Percentiles rank a stretch among this genome's conserved stretches.
Evolutionary conservation across 2,329 filamentous ascomycete genomes (phyloP).

Genomic region (Pestalotiopsis sp.): DNA sequence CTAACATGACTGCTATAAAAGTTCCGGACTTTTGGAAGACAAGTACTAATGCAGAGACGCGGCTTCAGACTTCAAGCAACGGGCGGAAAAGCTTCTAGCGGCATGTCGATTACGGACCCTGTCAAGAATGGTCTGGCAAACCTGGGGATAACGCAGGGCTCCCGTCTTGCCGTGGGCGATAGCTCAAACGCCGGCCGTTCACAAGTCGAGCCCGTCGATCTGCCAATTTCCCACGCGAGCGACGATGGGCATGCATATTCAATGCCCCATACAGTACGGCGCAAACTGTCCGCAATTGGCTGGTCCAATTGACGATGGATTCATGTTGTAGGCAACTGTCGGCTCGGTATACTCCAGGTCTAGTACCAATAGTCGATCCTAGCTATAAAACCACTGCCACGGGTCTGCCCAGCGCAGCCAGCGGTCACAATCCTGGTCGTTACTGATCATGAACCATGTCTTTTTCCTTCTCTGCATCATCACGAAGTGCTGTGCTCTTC

Average conservation of each 20-base stretch:
- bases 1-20: neutral
- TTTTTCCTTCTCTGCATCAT: neutral
- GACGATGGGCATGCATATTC: neutral
- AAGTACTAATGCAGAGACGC: slow-evolving; percentile 17
- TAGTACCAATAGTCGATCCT: slow-evolving; percentile 17
- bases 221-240: slow-evolving; percentile 9
- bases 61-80: slow-evolving; percentile 1
- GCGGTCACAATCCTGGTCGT: slow-evolving; percentile 12
- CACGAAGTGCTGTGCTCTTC: neutral
- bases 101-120: neutral
- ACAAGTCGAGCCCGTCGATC: neutral
- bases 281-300: slow-evolving; percentile 11
- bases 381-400: slow-evolving; percentile 37
- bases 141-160: slow-evolving; percentile 3
- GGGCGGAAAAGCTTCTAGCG: neutral
- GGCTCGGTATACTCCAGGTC: slow-evolving; percentile 2
- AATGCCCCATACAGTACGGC: slow-evolving; percentile 17
- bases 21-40: neutral
- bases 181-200: neutral
- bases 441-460: neutral
- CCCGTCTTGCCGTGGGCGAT: slow-evolving; percentile 3
- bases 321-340: slow-evolving; percentile 3
- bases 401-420: slow-evolving; percentile 33
- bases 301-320: neutral
- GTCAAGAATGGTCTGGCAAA: neutral